Percentiles rank a stretch among this genome's conserved stretches.
Evolutionary conservation across 768 basidiomycete genomes (phyloP).

Genomic region (Cantharellus anzutake): DNA sequence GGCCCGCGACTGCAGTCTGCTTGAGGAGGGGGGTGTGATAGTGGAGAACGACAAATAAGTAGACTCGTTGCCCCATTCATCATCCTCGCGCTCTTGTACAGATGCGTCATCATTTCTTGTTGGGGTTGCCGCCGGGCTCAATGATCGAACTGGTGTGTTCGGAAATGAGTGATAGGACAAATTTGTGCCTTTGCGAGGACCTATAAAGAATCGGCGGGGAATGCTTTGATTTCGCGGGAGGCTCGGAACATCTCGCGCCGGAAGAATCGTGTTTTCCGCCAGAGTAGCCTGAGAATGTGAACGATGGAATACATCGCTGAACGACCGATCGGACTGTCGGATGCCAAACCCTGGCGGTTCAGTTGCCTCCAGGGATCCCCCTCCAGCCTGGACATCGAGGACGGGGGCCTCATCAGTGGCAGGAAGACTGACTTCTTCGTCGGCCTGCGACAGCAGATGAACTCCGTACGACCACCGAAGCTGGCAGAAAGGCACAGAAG

Average conservation of each 20-base stretch:
- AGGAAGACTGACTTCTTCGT: conserved; percentile 21
- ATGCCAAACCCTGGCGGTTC: neutral
- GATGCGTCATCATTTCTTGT: conserved; percentile 7
- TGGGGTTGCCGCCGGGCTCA: neutral
- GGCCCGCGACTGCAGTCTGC: neutral
- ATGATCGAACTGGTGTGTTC: conserved; percentile 24
- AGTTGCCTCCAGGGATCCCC: neutral
- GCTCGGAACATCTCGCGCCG: neutral
- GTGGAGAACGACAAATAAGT: neutral
- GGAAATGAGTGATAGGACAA: conserved; percentile 33
- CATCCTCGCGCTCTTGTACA: conserved; percentile 13
- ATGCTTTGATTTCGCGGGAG: neutral
- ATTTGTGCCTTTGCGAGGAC: neutral
- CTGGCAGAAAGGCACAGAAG: conserved; percentile 19
- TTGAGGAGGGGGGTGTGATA: neutral
- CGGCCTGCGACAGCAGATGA: conserved; percentile 56
- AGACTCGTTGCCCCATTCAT: conserved; percentile 2
- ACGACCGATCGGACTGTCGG: neutral
- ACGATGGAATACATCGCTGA: neutral
- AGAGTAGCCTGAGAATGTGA: conserved; percentile 1
- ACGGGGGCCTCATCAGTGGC: conserved; percentile 3
- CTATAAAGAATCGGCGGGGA: neutral
- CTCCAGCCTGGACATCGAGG: neutral
- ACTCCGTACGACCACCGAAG: conserved; percentile 90
- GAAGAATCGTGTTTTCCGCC: neutral